phyloP scores from a whole-genome alignment of 305 asterid genomes.

The Fraxinus sp. region DNA sequence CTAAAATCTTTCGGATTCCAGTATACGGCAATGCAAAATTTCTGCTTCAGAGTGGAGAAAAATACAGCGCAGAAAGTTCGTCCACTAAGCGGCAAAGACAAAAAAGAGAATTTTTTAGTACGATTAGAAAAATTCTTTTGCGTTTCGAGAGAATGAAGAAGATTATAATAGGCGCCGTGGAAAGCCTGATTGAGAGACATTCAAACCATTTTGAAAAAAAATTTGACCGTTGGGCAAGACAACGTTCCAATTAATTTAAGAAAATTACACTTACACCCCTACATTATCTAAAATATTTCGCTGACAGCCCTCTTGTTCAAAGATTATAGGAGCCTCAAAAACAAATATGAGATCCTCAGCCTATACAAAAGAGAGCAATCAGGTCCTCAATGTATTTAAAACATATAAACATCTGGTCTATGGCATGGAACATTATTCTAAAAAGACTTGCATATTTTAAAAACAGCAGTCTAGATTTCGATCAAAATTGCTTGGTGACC shows the following conservation, averaged over 20 bases:
- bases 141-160: slow-evolving; percentile 15
- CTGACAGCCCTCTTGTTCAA: not conserved
- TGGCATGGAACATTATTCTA: too few species aligned
- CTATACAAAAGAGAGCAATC: not conserved
- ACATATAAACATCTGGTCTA: too few species aligned
- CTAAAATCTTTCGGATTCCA: not conserved
- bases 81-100: slow-evolving; percentile 18
- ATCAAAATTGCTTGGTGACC: too few species aligned
- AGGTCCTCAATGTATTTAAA: not conserved
- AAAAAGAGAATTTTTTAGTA: not conserved
- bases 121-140: not conserved
- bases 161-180: slow-evolving; percentile 36
- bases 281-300: not conserved
- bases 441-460: too few species aligned
- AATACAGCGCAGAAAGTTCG: slow-evolving; percentile 6
- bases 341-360: not conserved
- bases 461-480: too few species aligned
- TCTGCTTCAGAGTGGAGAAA: not conserved
- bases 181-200: slow-evolving; percentile 26
- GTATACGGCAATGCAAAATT: not conserved
- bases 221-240: slow-evolving; percentile 11
- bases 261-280: not conserved
- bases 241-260: not conserved
- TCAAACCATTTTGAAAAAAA: not conserved
- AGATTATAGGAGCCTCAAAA: not conserved